These are phyloP conservation scores for Agaricales sp. DNA, from an alignment of 1,284 basidiomycete species.

Conservation along the genomic window DNA sequence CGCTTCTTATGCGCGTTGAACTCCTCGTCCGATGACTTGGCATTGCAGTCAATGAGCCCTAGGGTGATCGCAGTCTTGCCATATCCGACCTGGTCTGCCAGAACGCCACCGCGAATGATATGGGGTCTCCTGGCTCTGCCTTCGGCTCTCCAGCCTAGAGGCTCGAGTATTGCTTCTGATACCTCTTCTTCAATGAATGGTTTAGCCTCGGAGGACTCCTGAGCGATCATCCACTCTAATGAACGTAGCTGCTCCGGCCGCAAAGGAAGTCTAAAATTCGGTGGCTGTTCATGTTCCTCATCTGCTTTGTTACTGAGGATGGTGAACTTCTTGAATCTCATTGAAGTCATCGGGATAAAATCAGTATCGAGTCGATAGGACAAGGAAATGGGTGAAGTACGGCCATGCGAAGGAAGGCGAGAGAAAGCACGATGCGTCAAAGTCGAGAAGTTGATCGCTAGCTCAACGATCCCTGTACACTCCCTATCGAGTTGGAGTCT, in stretches of 20 bases:
- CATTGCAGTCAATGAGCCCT: constrained; percentile 71
- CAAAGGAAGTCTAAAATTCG: constrained; percentile 64
- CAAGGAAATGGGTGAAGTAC: constrained; percentile 40
- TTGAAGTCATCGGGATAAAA: constrained; percentile 55
- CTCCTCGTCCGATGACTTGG: constrained; percentile 45
- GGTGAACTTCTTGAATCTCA: constrained; percentile 52
- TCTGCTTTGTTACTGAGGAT: constrained; percentile 77
- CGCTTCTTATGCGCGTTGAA: constrained; percentile 39
- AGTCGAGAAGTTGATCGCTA: constrained; percentile 84
- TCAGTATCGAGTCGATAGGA: constrained; percentile 80
- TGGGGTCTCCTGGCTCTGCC: constrained; percentile 77
- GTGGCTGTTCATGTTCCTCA: constrained; percentile 66
- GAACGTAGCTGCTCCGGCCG: constrained; percentile 86
- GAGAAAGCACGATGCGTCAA: constrained; percentile 83
- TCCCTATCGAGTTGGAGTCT: constrained; percentile 70
- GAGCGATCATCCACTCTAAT: constrained; percentile 84
- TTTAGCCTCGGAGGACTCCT: constrained; percentile 57
- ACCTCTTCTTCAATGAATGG: constrained; percentile 92
- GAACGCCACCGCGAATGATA: constrained; percentile 78
- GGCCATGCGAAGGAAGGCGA: constrained; percentile 56
- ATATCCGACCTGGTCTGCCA: constrained; percentile 94
- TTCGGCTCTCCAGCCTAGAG: constrained; percentile 89
- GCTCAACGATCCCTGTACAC: constrained; percentile 60
- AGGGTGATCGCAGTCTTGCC: constrained; percentile 95
- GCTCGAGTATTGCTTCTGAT: constrained; percentile 77